Evolutionary conservation across 768 basidiomycete species (phyloP).

Genomic region (Termitomyces sp.): DNA sequence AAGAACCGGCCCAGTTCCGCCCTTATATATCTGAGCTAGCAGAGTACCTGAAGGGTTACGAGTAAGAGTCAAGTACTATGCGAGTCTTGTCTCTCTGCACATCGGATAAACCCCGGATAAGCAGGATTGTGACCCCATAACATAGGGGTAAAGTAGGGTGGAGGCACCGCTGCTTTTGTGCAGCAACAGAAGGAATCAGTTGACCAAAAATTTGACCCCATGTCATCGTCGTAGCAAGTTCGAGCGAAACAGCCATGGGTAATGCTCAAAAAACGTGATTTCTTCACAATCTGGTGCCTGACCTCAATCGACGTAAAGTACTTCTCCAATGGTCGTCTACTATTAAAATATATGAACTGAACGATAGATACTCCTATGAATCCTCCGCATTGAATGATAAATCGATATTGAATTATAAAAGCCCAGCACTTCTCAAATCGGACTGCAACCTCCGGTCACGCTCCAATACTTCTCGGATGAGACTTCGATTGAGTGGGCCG

Average conservation of each 20-base stretch:
- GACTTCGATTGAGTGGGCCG: slow-evolving; percentile 40
- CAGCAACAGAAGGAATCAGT: too few relatives aligned
- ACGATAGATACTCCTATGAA: background rate
- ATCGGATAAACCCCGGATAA: slow-evolving; percentile 1
- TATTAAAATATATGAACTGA: background rate
- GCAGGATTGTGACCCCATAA: background rate
- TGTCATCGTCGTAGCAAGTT: too few relatives aligned
- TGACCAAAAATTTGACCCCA: background rate
- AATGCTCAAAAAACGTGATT: too few relatives aligned
- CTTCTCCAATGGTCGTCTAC: too few relatives aligned
- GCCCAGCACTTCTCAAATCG: slow-evolving; percentile 61
- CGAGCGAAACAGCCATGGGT: too few relatives aligned
- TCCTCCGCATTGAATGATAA: background rate
- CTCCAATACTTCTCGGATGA: slow-evolving; percentile 41
- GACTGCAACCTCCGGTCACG: slow-evolving; percentile 56
- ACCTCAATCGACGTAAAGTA: too few relatives aligned
- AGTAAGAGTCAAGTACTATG: too few relatives aligned
- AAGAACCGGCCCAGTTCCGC: background rate
- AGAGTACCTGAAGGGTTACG: background rate
- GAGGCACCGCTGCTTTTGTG: too few relatives aligned
- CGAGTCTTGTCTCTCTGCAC: background rate
- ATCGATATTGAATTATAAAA: slow-evolving; percentile 40
- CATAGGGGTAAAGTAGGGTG: too few relatives aligned
- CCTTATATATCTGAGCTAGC: background rate
- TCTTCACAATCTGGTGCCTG: too few relatives aligned